Conservation (phyloP, 257 asterid genomes). For the Lycium barbarum region DNA sequence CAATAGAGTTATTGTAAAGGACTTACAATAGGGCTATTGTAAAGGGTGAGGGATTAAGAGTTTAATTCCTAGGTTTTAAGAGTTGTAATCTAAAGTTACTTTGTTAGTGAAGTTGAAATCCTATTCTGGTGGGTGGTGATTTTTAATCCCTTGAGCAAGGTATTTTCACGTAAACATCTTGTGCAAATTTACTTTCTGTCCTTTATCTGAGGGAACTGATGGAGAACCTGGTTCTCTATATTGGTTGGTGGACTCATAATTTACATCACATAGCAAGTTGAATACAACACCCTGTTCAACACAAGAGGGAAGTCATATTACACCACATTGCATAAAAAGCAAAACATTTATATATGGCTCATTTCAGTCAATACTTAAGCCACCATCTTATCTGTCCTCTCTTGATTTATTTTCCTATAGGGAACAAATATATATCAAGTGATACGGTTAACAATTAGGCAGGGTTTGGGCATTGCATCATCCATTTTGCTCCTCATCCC, state of each 20-base stretch:
- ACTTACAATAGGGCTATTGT: no score
- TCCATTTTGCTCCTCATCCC: neutral
- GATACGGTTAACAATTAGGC: neutral
- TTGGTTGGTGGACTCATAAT: constrained; percentile 13
- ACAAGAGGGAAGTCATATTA: constrained; percentile 27
- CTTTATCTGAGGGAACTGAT: constrained; percentile 6
- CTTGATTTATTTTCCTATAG: neutral
- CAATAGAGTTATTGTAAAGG: no score
- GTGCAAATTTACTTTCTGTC: no score
- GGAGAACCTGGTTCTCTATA: constrained; percentile 55
- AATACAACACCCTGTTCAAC: constrained; percentile 61
- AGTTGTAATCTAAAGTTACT: no score
- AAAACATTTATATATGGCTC: neutral
- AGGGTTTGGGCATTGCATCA: neutral
- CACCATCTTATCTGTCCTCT: neutral
- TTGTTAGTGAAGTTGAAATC: no score
- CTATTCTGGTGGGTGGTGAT: no score
- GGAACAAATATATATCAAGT: neutral
- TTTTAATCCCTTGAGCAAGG: no score
- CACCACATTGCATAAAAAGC: neutral
- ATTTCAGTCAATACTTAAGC: neutral
- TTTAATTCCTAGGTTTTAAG: no score
- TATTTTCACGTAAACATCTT: neutral
- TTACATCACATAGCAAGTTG: constrained; percentile 47
- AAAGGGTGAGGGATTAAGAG: no score